Conservation (phyloP, 345 rosid genomes). For the Draba incana region DNA sequence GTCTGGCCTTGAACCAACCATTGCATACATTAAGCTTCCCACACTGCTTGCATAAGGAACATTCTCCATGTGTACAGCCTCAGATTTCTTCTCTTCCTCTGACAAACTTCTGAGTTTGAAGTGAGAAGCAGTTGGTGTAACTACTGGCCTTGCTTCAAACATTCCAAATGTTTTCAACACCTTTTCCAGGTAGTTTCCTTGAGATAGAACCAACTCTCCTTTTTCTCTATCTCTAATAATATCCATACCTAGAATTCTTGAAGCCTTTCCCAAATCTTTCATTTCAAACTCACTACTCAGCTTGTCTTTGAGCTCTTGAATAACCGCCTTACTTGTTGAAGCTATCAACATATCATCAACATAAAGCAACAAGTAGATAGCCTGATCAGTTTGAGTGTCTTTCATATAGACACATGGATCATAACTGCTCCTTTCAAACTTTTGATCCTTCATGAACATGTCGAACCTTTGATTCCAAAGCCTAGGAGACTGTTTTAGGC, state of each 20-base stretch:
- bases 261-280: background rate
- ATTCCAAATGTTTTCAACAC: background rate
- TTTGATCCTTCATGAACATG: too few relatives aligned
- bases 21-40: background rate
- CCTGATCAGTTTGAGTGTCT: too few relatives aligned
- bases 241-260: constrained; percentile 1
- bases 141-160: background rate
- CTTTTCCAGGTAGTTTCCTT: background rate
- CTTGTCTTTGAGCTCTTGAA: background rate
- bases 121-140: background rate
- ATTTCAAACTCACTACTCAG: background rate
- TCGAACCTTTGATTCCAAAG: too few relatives aligned
- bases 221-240: background rate
- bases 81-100: background rate
- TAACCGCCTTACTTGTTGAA: background rate
- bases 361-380: too few relatives aligned
- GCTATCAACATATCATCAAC: background rate
- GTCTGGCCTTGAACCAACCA: background rate
- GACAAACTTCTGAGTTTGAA: background rate
- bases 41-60: background rate
- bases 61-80: background rate
- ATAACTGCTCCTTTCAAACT: too few relatives aligned
- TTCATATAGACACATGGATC: too few relatives aligned
- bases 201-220: background rate
- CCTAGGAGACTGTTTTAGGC: too few relatives aligned